Conservation (phyloP, 176 grass and related monocot genomes). For the Leersia perrieri region DNA sequence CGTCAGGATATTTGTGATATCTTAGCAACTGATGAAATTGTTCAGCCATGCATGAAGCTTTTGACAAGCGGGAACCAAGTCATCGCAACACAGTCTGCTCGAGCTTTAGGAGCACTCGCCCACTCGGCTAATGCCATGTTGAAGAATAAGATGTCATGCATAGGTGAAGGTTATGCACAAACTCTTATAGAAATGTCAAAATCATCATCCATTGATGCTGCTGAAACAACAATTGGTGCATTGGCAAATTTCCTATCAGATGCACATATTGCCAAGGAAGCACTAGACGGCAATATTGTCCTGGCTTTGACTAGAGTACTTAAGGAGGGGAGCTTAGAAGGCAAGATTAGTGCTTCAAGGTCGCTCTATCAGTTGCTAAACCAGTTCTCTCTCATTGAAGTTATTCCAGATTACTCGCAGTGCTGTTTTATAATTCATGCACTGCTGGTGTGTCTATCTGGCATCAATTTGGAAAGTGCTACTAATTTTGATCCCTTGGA, state of each 20-base stretch:
- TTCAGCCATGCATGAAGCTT: slow-evolving; percentile 94
- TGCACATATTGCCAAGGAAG: slow-evolving; percentile 69
- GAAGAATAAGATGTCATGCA: slow-evolving; percentile 66
- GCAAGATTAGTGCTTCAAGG: slow-evolving; percentile 80
- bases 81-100: slow-evolving; percentile 81
- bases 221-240: slow-evolving; percentile 81
- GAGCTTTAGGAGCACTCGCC: slow-evolving; percentile 89
- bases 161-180: slow-evolving; percentile 69
- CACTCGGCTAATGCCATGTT: slow-evolving; percentile 61
- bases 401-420: slow-evolving; percentile 64
- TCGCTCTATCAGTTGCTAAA: slow-evolving; percentile 73
- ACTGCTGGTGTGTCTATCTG: slow-evolving; percentile 70
- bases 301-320: slow-evolving; percentile 76
- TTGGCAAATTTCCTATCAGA: slow-evolving; percentile 91
- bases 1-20: slow-evolving; percentile 85
- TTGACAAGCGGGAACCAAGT: slow-evolving; percentile 83
- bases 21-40: slow-evolving; percentile 85
- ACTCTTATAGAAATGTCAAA: slow-evolving; percentile 97
- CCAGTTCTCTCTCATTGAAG: slow-evolving; percentile 69
- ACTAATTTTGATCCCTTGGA: slow-evolving; percentile 58
- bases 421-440: slow-evolving; percentile 76
- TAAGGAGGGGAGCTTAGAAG: slow-evolving; percentile 87
- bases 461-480: slow-evolving; percentile 58
- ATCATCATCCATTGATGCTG: slow-evolving; percentile 69
- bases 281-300: slow-evolving; percentile 72